Conservation (phyloP, 805 yeast species). For the Metschnikowia similis region DNA sequence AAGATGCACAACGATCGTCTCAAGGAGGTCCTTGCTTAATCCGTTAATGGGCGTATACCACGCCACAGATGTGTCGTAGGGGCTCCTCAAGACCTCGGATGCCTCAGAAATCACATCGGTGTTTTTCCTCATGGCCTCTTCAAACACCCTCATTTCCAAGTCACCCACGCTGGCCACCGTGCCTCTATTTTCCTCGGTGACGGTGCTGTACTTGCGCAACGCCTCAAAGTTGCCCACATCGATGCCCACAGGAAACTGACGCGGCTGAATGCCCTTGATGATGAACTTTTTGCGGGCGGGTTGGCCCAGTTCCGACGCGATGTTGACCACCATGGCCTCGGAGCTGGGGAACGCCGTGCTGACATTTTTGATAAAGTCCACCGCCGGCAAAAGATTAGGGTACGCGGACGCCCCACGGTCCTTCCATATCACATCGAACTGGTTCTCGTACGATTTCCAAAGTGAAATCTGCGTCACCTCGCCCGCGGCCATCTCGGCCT, state of each 20-base stretch:
- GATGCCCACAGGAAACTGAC: slow-evolving; percentile 51
- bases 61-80: slow-evolving; percentile 13
- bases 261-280: slow-evolving; percentile 90
- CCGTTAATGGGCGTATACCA: slow-evolving; percentile 27
- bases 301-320: slow-evolving; percentile 31
- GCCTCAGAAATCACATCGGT: slow-evolving; percentile 23
- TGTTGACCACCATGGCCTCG: slow-evolving; percentile 85
- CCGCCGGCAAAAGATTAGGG: slow-evolving; percentile 72
- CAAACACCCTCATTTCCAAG: slow-evolving; percentile 30
- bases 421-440: slow-evolving; percentile 66
- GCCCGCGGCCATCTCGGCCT: slow-evolving; percentile 38
- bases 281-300: slow-evolving; percentile 72
- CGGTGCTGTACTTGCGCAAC: slow-evolving; percentile 19
- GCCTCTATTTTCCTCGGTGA: slow-evolving; percentile 18
- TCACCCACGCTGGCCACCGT: slow-evolving; percentile 27
- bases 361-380: slow-evolving; percentile 93
- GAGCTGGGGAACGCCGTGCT: slow-evolving; percentile 83
- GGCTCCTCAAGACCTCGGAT: slow-evolving; percentile 19
- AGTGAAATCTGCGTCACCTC: slow-evolving; percentile 93
- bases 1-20: slow-evolving; percentile 24
- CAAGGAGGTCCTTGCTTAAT: slow-evolving; percentile 32
- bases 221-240: slow-evolving; percentile 44
- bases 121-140: slow-evolving; percentile 21
- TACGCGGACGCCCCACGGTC: slow-evolving; percentile 23
- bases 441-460: slow-evolving; percentile 92